Conservation (phyloP, 768 basidiomycete species). For the Phaeotremella skinneri region DNA sequence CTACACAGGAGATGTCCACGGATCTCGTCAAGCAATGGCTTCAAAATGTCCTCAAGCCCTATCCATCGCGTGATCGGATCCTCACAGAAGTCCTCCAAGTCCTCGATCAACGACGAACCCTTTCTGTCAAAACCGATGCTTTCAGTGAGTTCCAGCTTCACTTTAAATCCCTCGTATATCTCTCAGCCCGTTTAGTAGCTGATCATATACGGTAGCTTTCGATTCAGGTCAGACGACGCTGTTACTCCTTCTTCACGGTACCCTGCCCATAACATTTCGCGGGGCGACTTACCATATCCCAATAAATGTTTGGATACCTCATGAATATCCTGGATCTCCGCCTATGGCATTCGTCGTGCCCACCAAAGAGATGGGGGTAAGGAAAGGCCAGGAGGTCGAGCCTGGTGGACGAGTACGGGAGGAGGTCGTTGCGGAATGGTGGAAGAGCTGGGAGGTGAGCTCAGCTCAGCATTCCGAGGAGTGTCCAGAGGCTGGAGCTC, state of each 20-base stretch:
- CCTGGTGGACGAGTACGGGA: constrained; percentile 60
- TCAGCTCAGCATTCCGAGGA: constrained; percentile 7
- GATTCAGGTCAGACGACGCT: constrained; percentile 92
- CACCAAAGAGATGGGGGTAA: constrained; percentile 83
- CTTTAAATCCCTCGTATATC: no score
- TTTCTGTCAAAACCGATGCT: constrained; percentile 51
- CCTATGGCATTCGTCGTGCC: constrained; percentile 91
- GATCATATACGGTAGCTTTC: constrained; percentile 62
- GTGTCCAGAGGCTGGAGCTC: neutral
- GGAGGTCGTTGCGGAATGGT: constrained; percentile 73
- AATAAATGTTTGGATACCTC: constrained; percentile 79
- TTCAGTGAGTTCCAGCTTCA: constrained; percentile 50
- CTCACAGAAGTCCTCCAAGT: constrained; percentile 43
- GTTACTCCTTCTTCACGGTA: constrained; percentile 83
- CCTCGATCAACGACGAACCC: constrained; percentile 34
- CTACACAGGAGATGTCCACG: constrained; percentile 28
- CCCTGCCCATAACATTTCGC: constrained; percentile 80
- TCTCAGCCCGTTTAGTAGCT: neutral
- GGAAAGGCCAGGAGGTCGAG: constrained; percentile 70
- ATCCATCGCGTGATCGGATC: constrained; percentile 39
- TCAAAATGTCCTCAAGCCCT: constrained; percentile 43
- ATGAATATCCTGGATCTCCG: constrained; percentile 75
- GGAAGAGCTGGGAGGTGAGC: constrained; percentile 75
- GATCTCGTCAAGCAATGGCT: constrained; percentile 48
- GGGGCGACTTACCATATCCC: constrained; percentile 86